Percentiles rank a stretch among this genome's conserved stretches.
phyloP scores from a whole-genome alignment of 2,329 filamentous ascomycete species.

The Chaetomiaceae sp. region DNA sequence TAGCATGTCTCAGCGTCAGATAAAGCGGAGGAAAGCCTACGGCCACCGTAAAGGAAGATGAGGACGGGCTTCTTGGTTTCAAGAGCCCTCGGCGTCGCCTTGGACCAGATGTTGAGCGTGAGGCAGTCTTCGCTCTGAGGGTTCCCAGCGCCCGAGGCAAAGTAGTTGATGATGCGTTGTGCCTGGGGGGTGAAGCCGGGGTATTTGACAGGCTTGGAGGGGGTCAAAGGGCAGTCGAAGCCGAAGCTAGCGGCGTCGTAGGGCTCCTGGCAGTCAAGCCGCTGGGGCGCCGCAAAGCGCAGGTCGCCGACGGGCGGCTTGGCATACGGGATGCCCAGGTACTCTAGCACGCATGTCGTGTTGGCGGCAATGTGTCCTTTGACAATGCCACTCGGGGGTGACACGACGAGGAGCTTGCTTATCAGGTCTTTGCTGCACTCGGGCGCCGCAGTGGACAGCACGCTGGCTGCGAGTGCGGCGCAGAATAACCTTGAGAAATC shows the following conservation, averaged over 20 bases:
- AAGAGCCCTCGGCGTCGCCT: conserved; percentile 21
- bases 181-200: conserved; percentile 31
- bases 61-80: conserved; percentile 17
- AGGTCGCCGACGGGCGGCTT: conserved; percentile 24
- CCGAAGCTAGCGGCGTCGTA: conserved; percentile 26
- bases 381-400: conserved; percentile 33
- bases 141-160: conserved; percentile 30
- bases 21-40: background rate
- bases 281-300: conserved; percentile 27
- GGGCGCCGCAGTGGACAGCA: background rate
- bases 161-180: conserved; percentile 22
- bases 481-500: background rate
- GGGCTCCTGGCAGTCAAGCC: conserved; percentile 7
- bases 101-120: conserved; percentile 28
- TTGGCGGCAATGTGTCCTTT: conserved; percentile 32
- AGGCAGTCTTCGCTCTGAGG: conserved; percentile 24
- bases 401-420: background rate
- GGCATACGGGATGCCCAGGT: conserved; percentile 31
- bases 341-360: conserved; percentile 32
- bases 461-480: background rate
- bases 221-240: conserved; percentile 21
- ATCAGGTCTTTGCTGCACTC: background rate
- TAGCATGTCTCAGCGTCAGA: background rate
- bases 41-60: conserved; percentile 29
- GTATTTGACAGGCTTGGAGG: conserved; percentile 17